Percentiles rank a stretch among this genome's conserved stretches.
These are phyloP conservation scores for Monosporascus sp. DNA, from an alignment of 2,329 filamentous ascomycete genomes.

Conservation along the genomic window DNA sequence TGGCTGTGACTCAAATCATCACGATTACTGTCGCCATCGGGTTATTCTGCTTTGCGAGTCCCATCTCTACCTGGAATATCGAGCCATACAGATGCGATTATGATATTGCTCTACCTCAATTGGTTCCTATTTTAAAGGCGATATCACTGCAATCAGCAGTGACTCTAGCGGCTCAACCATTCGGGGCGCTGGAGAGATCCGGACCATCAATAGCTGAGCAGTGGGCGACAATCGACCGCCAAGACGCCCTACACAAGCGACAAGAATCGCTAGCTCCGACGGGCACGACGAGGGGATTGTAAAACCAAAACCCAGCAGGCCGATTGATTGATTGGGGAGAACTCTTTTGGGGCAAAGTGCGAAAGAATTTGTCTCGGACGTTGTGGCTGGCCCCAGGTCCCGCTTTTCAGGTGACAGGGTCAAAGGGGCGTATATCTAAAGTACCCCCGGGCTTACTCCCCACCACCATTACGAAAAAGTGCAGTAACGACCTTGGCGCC, in stretches of 20 bases:
- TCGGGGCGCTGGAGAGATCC: not conserved
- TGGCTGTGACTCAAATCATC: not conserved
- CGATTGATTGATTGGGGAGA: not conserved
- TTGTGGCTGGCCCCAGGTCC: slow-evolving; percentile 17
- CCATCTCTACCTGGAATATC: not conserved
- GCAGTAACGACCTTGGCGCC: not conserved
- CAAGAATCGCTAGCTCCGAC: not conserved
- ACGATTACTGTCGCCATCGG: not conserved
- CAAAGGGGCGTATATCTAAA: slow-evolving; percentile 6
- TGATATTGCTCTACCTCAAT: not conserved
- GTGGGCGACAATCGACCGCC: not conserved
- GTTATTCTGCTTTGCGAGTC: not conserved
- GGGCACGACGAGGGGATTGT: not conserved
- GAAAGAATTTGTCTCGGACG: slow-evolving; percentile 19
- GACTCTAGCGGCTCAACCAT: not conserved
- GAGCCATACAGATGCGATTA: not conserved
- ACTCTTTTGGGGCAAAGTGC: slow-evolving; percentile 16
- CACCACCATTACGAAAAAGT: slow-evolving; percentile 5
- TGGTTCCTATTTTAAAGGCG: not conserved
- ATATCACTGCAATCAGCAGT: not conserved
- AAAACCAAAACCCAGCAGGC: not conserved
- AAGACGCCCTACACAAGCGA: not conserved
- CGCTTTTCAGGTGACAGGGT: not conserved
- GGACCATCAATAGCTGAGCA: slow-evolving; percentile 7
- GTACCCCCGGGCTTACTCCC: slow-evolving; percentile 2